phyloP scores from a whole-genome alignment of 495 filamentous ascomycete species.

The Hypoxylon trugodes region DNA sequence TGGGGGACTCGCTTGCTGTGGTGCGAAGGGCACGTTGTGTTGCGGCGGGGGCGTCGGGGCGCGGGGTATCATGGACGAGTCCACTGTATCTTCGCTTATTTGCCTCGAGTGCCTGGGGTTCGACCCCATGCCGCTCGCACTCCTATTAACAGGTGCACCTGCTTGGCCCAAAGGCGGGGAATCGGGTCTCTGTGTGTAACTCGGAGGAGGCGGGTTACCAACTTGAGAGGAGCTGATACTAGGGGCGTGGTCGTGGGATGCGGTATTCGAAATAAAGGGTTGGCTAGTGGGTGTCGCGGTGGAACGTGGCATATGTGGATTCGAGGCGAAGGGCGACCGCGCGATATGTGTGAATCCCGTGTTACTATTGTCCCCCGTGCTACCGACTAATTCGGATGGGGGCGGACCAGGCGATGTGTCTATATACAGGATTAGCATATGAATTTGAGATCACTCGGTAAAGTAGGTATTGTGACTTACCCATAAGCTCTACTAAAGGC shows the following conservation, averaged over 20 bases:
- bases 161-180: slow-evolving; percentile 42
- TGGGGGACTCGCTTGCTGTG: slow-evolving; percentile 3
- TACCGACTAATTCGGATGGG: slow-evolving; percentile 44
- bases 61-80: too few species aligned
- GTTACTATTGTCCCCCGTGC: slow-evolving; percentile 18
- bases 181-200: slow-evolving; percentile 35
- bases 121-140: slow-evolving; percentile 25
- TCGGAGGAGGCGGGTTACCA: background rate
- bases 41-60: slow-evolving; percentile 17
- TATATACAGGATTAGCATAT: slow-evolving; percentile 27
- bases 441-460: background rate
- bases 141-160: slow-evolving; percentile 29
- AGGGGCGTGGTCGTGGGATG: slow-evolving; percentile 26
- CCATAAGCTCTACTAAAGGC: slow-evolving; percentile 54
- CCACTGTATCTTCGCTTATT: too few species aligned
- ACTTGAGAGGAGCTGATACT: slow-evolving; percentile 20
- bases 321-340: slow-evolving; percentile 39
- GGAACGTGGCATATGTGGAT: slow-evolving; percentile 12
- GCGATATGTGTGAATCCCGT: slow-evolving; percentile 37
- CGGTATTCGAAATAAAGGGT: slow-evolving; percentile 2
- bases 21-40: slow-evolving; percentile 9
- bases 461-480: slow-evolving; percentile 40
- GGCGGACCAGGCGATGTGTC: slow-evolving; percentile 47
- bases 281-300: slow-evolving; percentile 23
- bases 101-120: too few species aligned